These are phyloP conservation scores for Panicum virgatum DNA, from an alignment of 202 grass and related monocot species.

Conservation along the genomic window DNA sequence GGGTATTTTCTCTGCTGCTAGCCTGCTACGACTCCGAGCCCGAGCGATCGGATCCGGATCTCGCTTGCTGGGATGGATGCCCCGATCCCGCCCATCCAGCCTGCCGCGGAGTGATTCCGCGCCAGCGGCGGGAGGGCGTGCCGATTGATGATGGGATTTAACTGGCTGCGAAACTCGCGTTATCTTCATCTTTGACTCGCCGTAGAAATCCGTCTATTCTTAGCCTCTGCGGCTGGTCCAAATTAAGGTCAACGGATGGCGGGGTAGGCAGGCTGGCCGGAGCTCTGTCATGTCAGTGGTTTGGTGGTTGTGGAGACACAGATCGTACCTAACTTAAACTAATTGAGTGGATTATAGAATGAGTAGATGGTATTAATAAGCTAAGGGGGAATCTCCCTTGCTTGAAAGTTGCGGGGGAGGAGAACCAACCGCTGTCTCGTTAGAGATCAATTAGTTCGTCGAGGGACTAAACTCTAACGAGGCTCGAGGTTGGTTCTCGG, in stretches of 20 bases:
- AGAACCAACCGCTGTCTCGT: conserved; percentile 32
- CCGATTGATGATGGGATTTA: neutral
- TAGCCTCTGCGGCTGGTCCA: neutral
- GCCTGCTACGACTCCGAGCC: neutral
- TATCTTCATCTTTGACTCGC: conserved; percentile 7
- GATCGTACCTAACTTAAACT: neutral
- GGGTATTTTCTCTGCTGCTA: neutral
- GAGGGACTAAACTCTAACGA: conserved; percentile 39
- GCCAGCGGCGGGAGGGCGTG: neutral
- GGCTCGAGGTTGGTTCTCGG: conserved; percentile 41
- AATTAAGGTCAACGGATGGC: conserved; percentile 27
- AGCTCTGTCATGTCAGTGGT: neutral
- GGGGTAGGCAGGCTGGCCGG: neutral
- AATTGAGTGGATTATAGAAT: conserved; percentile 19
- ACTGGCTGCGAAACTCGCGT: conserved; percentile 27
- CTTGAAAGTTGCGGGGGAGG: conserved; percentile 14
- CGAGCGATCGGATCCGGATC: neutral
- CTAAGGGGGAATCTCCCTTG: neutral
- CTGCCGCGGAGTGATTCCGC: neutral
- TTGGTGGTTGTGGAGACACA: neutral
- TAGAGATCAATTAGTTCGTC: conserved; percentile 32
- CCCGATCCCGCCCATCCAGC: conserved; percentile 1
- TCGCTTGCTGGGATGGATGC: neutral
- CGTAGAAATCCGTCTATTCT: conserved; percentile 20
- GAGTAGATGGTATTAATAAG: conserved; percentile 16